Evolutionary conservation across 78 protist genomes (phyloP).

Genomic region (Dictyostelium firmibasis): DNA sequence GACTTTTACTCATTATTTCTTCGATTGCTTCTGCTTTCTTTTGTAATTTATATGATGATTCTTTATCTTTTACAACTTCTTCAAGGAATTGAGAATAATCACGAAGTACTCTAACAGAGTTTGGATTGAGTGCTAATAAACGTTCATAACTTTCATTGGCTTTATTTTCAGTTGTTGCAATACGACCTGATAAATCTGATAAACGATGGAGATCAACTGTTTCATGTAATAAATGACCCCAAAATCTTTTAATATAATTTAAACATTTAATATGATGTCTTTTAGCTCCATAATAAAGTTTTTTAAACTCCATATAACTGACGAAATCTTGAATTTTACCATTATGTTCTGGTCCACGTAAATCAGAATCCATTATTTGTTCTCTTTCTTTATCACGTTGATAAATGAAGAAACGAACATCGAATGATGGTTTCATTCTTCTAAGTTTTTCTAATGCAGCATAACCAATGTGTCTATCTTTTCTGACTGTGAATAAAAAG

Average conservation of each 20-base stretch:
- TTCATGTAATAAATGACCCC: slow-evolving; percentile 37
- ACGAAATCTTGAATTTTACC: slow-evolving; percentile 70
- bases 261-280: slow-evolving; percentile 41
- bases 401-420: slow-evolving; percentile 54
- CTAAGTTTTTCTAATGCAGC: slow-evolving; percentile 68
- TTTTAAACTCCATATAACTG: slow-evolving; percentile 68
- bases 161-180: slow-evolving; percentile 35
- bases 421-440: slow-evolving; percentile 30
- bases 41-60: neutral
- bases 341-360: slow-evolving; percentile 38
- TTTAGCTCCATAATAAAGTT: slow-evolving; percentile 51
- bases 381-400: slow-evolving; percentile 74
- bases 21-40: slow-evolving; percentile 71
- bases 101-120: slow-evolving; percentile 64
- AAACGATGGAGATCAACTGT: slow-evolving; percentile 60
- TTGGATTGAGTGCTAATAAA: slow-evolving; percentile 46
- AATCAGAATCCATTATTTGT: slow-evolving; percentile 73
- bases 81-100: slow-evolving; percentile 72
- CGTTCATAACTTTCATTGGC: slow-evolving; percentile 70
- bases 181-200: slow-evolving; percentile 51
- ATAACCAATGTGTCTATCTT: slow-evolving; percentile 73
- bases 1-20: slow-evolving; percentile 44
- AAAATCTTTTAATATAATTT: slow-evolving; percentile 21
- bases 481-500: slow-evolving; percentile 53
- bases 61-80: slow-evolving; percentile 61